Evolutionary conservation across 208 protist genomes (phyloP).

Genomic region (Leishmania guyanensis): DNA sequence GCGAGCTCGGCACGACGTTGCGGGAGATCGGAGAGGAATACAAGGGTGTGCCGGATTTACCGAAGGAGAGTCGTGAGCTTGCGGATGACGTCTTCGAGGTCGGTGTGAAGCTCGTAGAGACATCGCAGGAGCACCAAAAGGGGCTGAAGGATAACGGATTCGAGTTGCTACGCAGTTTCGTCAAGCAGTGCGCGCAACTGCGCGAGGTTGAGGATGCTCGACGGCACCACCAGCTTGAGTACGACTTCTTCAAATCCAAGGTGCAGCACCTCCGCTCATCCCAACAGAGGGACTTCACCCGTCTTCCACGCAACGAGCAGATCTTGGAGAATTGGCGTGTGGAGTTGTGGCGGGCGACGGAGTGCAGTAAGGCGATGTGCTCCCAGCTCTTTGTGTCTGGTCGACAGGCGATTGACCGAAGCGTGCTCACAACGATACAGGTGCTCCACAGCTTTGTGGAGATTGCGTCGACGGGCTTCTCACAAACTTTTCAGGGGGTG

Average conservation of each 20-base stretch:
- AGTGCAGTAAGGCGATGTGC: constrained; percentile 57
- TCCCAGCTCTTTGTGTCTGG: constrained; percentile 71
- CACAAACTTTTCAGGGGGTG: constrained; percentile 52
- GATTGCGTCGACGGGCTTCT: constrained; percentile 46
- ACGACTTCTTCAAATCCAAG: constrained; percentile 83
- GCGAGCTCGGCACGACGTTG: constrained; percentile 66
- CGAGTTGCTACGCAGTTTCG: constrained; percentile 57
- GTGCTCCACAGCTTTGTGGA: constrained; percentile 63
- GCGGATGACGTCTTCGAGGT: constrained; percentile 52
- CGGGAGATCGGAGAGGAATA: constrained; percentile 80
- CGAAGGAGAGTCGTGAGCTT: constrained; percentile 52
- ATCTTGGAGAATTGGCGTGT: constrained; percentile 77
- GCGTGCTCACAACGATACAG: constrained; percentile 57
- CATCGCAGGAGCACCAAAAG: constrained; percentile 59
- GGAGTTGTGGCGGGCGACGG: constrained; percentile 70
- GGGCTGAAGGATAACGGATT: constrained; percentile 62
- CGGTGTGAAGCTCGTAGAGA: constrained; percentile 55
- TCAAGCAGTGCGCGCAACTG: constrained; percentile 48
- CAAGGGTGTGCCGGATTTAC: constrained; percentile 57
- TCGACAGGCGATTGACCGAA: constrained; percentile 57
- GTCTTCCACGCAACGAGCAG: constrained; percentile 79
- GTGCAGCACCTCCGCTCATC: constrained; percentile 55
- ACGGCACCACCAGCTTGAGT: constrained; percentile 69
- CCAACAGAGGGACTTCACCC: constrained; percentile 62
- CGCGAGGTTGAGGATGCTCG: constrained; percentile 52